Base-by-base conservation (phyloP, 2,329 filamentous ascomycete genomes). In the Talaromyces marneffei region DNA sequence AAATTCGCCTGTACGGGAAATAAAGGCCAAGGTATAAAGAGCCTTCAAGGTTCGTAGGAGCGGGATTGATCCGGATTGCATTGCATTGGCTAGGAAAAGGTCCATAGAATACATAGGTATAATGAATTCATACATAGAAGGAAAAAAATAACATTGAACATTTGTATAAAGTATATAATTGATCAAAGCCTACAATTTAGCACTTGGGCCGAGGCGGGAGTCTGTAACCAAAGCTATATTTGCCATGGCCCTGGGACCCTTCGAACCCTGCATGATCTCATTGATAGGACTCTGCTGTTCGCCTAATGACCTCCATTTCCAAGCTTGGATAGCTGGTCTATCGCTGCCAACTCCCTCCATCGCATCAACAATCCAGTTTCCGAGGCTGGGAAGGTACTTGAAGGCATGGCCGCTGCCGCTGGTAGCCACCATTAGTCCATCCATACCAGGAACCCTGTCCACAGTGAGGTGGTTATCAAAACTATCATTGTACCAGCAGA, bases 331-430 rank as follows among this genome's bases (percentile, higher is more conserved):
- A 9, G 68, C 29, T 37, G 69, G 61, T n/a, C 54, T 48, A 7
- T 77, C 70, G 6, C 72, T 61, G 1, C 69, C 67, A 18, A 60
- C 65, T 1, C 78, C 75, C 63, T 79, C 73, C 7, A 85, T 69
- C n/a, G 79, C 77, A 63, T 85, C 79, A 0, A 82, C 76, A 12
- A 86, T 80, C 63, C 76, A 78, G 37, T 80, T 79, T 1, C 85
- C 84, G 65, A 87, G 78, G 2, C 82, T 80, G 0, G 85, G 85
- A 10, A 74, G 67, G 62, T 84, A 87, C 66, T 87, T 87, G 70
- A 86, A 87, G 0, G 77, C 85, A 69, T 87, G 85, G 0, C 85
- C 85, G 37, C 79, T 82, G 0, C 85, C 86, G 0, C 83, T 85
- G 0, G 85, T 87, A 2, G 84, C 84, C 0, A 87, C 77, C 67